Conservation (phyloP, 2,329 filamentous ascomycete genomes). For the Cordyceps fumosorosea region DNA sequence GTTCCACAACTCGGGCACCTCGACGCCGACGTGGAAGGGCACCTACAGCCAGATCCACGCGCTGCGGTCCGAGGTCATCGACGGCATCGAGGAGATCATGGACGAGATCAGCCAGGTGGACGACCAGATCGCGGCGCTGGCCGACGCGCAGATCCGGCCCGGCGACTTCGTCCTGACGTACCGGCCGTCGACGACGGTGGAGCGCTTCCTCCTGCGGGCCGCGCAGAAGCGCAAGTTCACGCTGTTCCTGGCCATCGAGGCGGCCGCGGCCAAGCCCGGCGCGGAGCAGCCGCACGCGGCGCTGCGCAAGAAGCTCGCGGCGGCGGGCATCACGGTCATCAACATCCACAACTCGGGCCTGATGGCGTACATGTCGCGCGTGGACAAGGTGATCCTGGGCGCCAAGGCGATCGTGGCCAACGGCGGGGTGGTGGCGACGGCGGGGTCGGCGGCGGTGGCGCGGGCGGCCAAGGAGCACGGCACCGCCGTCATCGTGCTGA, state of each 20-base stretch:
- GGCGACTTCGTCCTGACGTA: constrained; percentile 90
- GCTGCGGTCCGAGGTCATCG: constrained; percentile 82
- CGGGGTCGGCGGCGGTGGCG: constrained; percentile 77
- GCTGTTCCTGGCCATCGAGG: constrained; percentile 72
- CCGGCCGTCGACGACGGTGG: constrained; percentile 77
- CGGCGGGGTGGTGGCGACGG: constrained; percentile 76
- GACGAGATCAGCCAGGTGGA: constrained; percentile 92
- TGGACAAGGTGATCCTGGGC: constrained; percentile 90
- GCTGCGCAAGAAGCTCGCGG: constrained; percentile 71
- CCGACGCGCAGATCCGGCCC: constrained; percentile 86
- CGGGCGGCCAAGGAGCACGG: constrained; percentile 76
- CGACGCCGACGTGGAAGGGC: constrained; percentile 37
- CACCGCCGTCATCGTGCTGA: constrained; percentile 80
- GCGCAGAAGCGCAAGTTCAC: constrained; percentile 89
- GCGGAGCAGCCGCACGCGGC: constrained; percentile 39
- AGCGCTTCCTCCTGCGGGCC: constrained; percentile 82
- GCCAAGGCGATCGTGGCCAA: constrained; percentile 85
- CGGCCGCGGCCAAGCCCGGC: constrained; percentile 29
- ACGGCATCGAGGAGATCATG: constrained; percentile 91
- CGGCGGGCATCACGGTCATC: constrained; percentile 74
- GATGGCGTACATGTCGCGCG: constrained; percentile 88
- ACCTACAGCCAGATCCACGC: constrained; percentile 51
- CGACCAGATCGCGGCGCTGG: constrained; percentile 83
- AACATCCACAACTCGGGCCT: constrained; percentile 78
- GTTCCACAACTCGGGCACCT: constrained; percentile 40